Evolutionary conservation across 164 flowering plant genomes (phyloP).

Genomic region (Cinnamomum micranthum): DNA sequence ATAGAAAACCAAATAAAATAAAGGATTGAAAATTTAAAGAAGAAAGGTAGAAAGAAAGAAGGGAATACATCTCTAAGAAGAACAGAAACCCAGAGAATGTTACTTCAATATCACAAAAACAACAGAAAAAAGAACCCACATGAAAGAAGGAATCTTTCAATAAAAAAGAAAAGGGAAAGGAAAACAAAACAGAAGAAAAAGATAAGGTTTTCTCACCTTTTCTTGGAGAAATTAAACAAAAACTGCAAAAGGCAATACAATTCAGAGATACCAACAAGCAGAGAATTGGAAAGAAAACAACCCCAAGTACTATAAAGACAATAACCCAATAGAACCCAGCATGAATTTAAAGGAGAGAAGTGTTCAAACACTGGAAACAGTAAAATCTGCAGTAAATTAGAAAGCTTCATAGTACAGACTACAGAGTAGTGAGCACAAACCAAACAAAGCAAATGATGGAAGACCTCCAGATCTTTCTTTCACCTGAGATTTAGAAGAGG

Average conservation of each 20-base stretch:
- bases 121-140: neutral
- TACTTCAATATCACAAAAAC: neutral
- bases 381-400: too few relatives aligned
- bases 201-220: neutral
- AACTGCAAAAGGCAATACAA: neutral
- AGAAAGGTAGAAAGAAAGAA: neutral
- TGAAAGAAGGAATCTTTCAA: neutral
- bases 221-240: neutral
- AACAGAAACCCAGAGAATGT: neutral
- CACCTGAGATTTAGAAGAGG: neutral
- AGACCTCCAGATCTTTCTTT: neutral
- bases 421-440: neutral
- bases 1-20: neutral
- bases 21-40: neutral
- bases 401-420: neutral
- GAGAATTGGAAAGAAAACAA: neutral
- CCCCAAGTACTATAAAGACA: neutral
- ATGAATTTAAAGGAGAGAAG: neutral
- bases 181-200: neutral
- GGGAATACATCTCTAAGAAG: too few relatives aligned
- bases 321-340: neutral
- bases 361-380: neutral
- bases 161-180: neutral
- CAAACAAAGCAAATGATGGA: neutral
- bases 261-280: neutral